phyloP scores from a whole-genome alignment of 2,329 filamentous ascomycete species.

The Anthostomella pinea region DNA sequence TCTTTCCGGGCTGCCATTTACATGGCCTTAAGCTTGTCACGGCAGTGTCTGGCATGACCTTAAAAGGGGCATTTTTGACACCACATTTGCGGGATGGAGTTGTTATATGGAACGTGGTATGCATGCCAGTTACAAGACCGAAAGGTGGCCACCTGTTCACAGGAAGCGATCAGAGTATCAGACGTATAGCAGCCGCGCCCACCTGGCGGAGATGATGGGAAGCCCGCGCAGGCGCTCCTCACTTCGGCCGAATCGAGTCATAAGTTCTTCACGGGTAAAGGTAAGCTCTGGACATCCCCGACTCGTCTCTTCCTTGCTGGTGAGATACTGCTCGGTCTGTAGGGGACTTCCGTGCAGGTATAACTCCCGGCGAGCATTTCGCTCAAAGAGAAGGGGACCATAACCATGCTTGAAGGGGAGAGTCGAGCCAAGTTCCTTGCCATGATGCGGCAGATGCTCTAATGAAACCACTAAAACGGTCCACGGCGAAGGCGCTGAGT shows the following conservation, averaged over 20 bases:
- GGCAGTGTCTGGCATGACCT: too few relatives aligned
- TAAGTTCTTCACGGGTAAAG: constrained; percentile 39
- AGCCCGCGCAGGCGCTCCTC: constrained; percentile 37
- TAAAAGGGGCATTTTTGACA: too few relatives aligned
- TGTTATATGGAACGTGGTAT: too few relatives aligned
- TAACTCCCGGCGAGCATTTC: neutral
- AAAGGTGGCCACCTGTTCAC: constrained; percentile 44
- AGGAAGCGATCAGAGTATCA: constrained; percentile 36
- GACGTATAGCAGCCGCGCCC: constrained; percentile 41
- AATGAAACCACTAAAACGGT: too few relatives aligned
- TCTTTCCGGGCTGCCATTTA: too few relatives aligned
- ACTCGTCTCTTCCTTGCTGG: neutral
- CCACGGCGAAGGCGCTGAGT: too few relatives aligned
- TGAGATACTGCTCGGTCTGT: constrained; percentile 1
- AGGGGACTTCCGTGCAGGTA: neutral
- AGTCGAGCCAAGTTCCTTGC: neutral
- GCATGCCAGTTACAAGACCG: too few relatives aligned
- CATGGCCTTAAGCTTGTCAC: too few relatives aligned
- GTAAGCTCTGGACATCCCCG: constrained; percentile 20
- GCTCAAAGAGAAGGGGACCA: neutral
- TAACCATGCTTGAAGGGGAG: neutral
- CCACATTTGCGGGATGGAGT: too few relatives aligned
- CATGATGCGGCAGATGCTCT: neutral
- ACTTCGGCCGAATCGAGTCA: constrained; percentile 25
- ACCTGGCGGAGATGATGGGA: constrained; percentile 49